phyloP scores from a whole-genome alignment of 2,329 filamentous ascomycete genomes.

The Rhinocladiella similis region DNA sequence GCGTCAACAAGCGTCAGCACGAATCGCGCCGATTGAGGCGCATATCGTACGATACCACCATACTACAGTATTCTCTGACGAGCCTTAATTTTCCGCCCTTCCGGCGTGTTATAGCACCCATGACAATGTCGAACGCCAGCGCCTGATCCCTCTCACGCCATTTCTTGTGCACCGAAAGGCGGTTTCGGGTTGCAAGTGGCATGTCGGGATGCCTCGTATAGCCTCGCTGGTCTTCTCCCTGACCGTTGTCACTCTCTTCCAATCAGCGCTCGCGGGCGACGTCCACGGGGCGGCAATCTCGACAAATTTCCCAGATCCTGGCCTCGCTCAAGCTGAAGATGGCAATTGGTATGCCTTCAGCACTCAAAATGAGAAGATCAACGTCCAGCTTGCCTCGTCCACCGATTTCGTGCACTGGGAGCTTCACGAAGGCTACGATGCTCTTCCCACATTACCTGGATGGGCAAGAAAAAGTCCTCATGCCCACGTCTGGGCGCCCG shows the following conservation, averaged over 20 bases:
- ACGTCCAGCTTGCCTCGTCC: slow-evolving; percentile 55
- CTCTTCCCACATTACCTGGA: slow-evolving; percentile 48
- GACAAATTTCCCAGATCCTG: slow-evolving; percentile 57
- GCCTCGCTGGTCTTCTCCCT: background rate
- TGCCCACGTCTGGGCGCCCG: slow-evolving; percentile 56
- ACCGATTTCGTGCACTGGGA: slow-evolving; percentile 48
- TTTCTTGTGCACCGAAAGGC: background rate
- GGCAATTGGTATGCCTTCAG: slow-evolving; percentile 57
- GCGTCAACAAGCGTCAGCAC: background rate
- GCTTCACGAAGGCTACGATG: slow-evolving; percentile 50
- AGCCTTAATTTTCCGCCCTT: background rate
- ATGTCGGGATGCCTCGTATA: background rate
- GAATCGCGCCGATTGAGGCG: background rate
- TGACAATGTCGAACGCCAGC: background rate
- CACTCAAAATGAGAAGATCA: slow-evolving; percentile 48
- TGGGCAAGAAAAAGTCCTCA: slow-evolving; percentile 49
- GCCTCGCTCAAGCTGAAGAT: slow-evolving; percentile 49
- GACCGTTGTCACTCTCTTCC: background rate
- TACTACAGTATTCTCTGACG: background rate
- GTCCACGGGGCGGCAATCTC: slow-evolving; percentile 29
- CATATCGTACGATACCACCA: background rate
- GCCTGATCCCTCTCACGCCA: background rate
- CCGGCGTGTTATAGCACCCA: background rate
- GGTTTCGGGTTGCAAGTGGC: background rate
- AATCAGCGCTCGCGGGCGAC: background rate